A percentile compares a stretch with the other conserved stretches of the same genome.
phyloP scores from a whole-genome alignment of 345 rosid genomes.

The Dipteronia dyeriana region DNA sequence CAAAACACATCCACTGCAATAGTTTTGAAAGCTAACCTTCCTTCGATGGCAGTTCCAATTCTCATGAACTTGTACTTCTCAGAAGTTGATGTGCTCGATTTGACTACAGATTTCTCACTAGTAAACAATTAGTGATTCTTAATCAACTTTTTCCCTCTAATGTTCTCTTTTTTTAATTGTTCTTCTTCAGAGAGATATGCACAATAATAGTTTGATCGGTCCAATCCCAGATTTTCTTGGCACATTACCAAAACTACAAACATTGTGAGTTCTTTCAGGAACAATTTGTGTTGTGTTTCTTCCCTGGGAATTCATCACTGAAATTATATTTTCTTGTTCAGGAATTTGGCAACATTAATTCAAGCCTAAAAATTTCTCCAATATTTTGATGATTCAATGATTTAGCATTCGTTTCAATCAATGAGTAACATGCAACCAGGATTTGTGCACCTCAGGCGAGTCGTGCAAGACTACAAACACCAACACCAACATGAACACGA shows the following conservation, averaged over 20 bases:
- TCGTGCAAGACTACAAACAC: not conserved
- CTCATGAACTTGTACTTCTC: conserved; percentile 44
- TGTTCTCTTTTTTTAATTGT: not conserved
- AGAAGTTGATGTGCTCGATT: conserved; percentile 35
- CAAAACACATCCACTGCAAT: conserved; percentile 14
- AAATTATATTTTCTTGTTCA: conserved; percentile 20
- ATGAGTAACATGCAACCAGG: conserved; percentile 37
- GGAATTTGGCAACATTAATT: conserved; percentile 40
- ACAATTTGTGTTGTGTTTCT: not conserved
- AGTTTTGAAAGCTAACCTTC: conserved; percentile 10
- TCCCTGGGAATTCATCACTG: not conserved
- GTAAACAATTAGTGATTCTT: too few relatives aligned
- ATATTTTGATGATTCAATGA: not conserved
- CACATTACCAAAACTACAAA: conserved; percentile 10
- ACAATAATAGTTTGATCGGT: conserved; percentile 24
- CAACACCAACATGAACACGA: not conserved
- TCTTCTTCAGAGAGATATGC: conserved; percentile 26
- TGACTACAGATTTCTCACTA: too few relatives aligned
- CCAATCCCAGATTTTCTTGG: conserved; percentile 33
- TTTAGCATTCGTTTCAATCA: not conserved
- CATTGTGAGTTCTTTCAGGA: conserved; percentile 14
- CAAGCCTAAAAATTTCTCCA: not conserved
- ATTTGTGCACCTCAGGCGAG: conserved; percentile 32
- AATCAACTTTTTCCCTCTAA: not conserved
- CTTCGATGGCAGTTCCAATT: conserved; percentile 13